Conservation (phyloP, 495 filamentous ascomycete species). For the Tuber umbilicatum region DNA sequence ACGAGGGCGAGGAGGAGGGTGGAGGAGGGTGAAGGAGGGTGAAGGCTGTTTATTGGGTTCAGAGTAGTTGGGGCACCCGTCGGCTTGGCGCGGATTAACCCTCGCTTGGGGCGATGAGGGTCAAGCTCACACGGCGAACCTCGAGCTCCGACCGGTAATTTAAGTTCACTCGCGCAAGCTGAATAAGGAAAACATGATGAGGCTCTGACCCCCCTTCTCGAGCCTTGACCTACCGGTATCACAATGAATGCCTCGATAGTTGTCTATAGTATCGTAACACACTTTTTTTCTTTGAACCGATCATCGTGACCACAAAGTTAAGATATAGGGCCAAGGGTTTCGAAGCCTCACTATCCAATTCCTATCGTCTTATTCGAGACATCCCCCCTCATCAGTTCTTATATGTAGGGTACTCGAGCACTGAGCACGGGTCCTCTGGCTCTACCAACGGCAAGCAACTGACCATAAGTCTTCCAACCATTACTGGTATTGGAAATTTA, state of each 20-base stretch:
- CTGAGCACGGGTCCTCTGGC: background rate
- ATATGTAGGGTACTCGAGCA: background rate
- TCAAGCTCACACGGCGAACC: background rate
- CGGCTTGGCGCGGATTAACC: slow-evolving; percentile 4
- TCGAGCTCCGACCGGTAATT: background rate
- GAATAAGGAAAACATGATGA: background rate
- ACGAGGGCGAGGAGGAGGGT: slow-evolving; percentile 14
- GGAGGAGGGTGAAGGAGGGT: background rate
- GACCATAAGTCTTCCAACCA: background rate
- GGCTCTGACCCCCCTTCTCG: background rate
- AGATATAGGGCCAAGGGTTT: background rate
- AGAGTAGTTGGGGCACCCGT: background rate
- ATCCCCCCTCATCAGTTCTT: background rate
- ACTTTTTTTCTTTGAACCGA: background rate
- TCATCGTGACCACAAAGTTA: background rate
- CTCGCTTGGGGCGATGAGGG: background rate
- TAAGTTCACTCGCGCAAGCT: background rate
- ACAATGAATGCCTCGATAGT: background rate
- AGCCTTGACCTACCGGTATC: background rate
- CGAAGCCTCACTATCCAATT: background rate
- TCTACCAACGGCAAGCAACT: background rate
- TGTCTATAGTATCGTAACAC: background rate
- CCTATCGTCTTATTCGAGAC: background rate
- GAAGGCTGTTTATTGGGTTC: background rate
- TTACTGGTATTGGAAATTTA: background rate